Conservation (phyloP, 2,329 filamentous ascomycete species). For the Fusarium subglutinans region DNA sequence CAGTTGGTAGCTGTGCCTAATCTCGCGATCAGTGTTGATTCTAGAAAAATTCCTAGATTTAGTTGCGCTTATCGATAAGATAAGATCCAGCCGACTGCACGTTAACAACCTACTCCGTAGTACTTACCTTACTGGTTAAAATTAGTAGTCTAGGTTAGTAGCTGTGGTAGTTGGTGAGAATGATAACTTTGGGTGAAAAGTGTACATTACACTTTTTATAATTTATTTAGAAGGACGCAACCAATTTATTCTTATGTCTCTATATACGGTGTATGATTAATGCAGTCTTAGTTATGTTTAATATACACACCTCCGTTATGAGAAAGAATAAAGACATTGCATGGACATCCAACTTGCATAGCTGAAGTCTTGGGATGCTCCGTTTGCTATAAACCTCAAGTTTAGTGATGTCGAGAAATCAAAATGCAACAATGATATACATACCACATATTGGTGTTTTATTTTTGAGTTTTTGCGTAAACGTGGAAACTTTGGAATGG, state of each 20-base stretch:
- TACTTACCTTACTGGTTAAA: no score
- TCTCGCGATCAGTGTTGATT: conserved; percentile 32
- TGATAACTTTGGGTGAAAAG: background rate
- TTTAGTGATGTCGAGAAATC: background rate
- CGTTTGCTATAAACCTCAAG: background rate
- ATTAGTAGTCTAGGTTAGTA: background rate
- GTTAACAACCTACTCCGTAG: background rate
- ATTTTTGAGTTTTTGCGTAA: no score
- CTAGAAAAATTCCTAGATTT: conserved; percentile 40
- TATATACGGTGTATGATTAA: background rate
- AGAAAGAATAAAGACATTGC: background rate
- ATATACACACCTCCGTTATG: background rate
- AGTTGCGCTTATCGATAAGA: conserved; percentile 42
- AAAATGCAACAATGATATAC: background rate
- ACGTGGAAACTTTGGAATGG: background rate
- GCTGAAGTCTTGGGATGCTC: no score
- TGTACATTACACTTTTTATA: background rate
- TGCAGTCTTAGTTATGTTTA: background rate
- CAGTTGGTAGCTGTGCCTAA: conserved; percentile 15
- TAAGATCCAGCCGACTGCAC: background rate
- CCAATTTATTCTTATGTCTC: background rate
- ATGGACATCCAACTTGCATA: background rate
- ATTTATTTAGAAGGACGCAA: background rate
- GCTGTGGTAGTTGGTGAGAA: background rate
- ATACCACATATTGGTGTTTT: no score